These are phyloP conservation scores for Basidiobolus meristosporus DNA, from an alignment of 371 early-diverging fungal species.

Conservation along the genomic window DNA sequence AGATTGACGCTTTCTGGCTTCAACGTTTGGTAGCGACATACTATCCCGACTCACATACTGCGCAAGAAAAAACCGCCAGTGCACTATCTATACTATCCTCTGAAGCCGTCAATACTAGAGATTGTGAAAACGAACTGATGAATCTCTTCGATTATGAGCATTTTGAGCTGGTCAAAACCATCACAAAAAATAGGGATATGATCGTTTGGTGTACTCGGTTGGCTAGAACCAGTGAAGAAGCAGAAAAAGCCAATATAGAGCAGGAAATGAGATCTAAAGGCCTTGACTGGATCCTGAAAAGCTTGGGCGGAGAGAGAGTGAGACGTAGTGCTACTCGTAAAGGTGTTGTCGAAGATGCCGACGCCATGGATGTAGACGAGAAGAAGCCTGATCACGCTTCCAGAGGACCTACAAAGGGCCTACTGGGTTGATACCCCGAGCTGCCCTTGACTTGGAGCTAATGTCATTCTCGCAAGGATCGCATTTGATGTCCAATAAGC, in stretches of 20 bases:
- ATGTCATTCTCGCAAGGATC: slow-evolving; percentile 80
- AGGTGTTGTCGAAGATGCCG: slow-evolving; percentile 35
- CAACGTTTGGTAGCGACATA: slow-evolving; percentile 66
- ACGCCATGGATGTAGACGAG: slow-evolving; percentile 13
- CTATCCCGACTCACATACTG: slow-evolving; percentile 67
- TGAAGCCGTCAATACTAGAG: slow-evolving; percentile 39
- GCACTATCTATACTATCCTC: slow-evolving; percentile 60
- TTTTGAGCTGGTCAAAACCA: slow-evolving; percentile 76
- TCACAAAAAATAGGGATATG: slow-evolving; percentile 70
- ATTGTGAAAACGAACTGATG: slow-evolving; percentile 88
- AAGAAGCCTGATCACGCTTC: slow-evolving; percentile 4
- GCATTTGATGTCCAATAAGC: slow-evolving; percentile 93
- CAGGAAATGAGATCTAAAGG: slow-evolving; percentile 45
- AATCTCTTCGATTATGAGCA: slow-evolving; percentile 82
- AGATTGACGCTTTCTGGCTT: slow-evolving; percentile 94
- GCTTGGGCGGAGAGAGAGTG: slow-evolving; percentile 23
- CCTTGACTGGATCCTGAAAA: slow-evolving; percentile 48
- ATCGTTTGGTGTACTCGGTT: slow-evolving; percentile 84
- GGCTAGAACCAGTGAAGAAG: slow-evolving; percentile 39
- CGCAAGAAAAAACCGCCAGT: slow-evolving; percentile 65
- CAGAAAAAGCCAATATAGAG: slow-evolving; percentile 31
- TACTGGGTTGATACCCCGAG: slow-evolving; percentile 29
- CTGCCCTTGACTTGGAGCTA: slow-evolving; percentile 58
- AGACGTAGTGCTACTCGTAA: slow-evolving; percentile 29
- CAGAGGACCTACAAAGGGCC: slow-evolving; percentile 11